Evolutionary conservation across 495 filamentous ascomycete species (phyloP).

Genomic region (Xylaria palmicola): DNA sequence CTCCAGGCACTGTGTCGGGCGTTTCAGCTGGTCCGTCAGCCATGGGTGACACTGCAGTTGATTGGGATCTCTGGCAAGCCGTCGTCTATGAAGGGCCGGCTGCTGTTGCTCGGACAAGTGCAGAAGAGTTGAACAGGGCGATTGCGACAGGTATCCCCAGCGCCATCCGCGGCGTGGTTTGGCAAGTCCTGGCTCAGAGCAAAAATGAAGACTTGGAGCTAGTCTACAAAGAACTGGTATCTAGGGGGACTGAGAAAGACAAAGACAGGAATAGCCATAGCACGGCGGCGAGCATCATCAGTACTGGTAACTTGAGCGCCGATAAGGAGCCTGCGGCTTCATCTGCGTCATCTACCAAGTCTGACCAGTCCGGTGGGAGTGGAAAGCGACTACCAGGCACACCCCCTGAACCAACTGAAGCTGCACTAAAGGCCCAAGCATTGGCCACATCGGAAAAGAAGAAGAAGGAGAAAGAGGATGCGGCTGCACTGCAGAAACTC

Average conservation of each 20-base stretch:
- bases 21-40: conserved; percentile 68
- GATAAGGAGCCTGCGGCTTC: conserved; percentile 68
- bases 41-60: conserved; percentile 66
- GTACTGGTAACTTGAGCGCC: conserved; percentile 39
- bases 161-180: conserved; percentile 93
- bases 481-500: conserved; percentile 68
- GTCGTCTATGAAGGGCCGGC: conserved; percentile 91
- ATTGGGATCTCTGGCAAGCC: conserved; percentile 98
- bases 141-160: conserved; percentile 93
- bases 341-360: conserved; percentile 80
- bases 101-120: conserved; percentile 77
- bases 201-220: conserved; percentile 85
- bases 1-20: conserved; percentile 81
- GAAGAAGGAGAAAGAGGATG: conserved; percentile 75
- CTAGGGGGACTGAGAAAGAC: conserved; percentile 77
- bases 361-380: conserved; percentile 69
- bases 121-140: conserved; percentile 83
- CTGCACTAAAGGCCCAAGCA: conserved; percentile 63
- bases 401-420: conserved; percentile 65
- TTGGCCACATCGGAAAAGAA: conserved; percentile 63
- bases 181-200: conserved; percentile 94
- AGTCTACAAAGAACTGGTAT: conserved; percentile 81
- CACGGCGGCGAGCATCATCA: conserved; percentile 39
- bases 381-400: conserved; percentile 58
- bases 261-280: conserved; percentile 59